Evolutionary conservation across 345 rosid species (phyloP).

Genomic region (Durio zibethinus): DNA sequence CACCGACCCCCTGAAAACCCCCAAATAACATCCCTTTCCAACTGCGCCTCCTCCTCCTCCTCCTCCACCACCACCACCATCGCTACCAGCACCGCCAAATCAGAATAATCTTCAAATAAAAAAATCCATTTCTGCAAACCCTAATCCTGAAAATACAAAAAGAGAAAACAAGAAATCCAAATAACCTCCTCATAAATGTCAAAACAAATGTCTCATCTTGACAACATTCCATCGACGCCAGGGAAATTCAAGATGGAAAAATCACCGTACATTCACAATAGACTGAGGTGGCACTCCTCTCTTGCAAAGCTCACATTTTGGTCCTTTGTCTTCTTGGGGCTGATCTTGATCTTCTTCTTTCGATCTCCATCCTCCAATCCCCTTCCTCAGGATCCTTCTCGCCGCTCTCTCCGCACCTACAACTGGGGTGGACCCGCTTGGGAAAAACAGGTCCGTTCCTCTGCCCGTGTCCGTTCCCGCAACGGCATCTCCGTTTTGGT

Average conservation of each 20-base stretch:
- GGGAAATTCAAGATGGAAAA: conserved; percentile 99
- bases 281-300: conserved; percentile 71
- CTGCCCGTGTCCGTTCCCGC: conserved; percentile 63
- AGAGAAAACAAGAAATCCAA: background rate
- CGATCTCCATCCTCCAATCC: conserved; percentile 64
- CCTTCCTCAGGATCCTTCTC: conserved; percentile 66
- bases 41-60: background rate
- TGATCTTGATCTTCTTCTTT: conserved; percentile 78
- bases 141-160: conserved; percentile 10
- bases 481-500: conserved; percentile 75
- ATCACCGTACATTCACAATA: conserved; percentile 54
- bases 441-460: conserved; percentile 65
- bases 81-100: too few species aligned
- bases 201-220: conserved; percentile 84
- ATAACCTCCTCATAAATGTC: conserved; percentile 13
- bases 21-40: background rate
- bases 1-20: background rate
- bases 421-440: conserved; percentile 77
- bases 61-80: background rate
- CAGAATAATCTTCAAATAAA: background rate
- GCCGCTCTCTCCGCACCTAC: conserved; percentile 71
- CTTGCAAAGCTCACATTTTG: conserved; percentile 74
- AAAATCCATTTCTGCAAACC: conserved; percentile 16
- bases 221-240: conserved; percentile 80
- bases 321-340: conserved; percentile 69